Evolutionary conservation across 805 yeast species (phyloP).

Genomic region (Huiozyma naganishii): DNA sequence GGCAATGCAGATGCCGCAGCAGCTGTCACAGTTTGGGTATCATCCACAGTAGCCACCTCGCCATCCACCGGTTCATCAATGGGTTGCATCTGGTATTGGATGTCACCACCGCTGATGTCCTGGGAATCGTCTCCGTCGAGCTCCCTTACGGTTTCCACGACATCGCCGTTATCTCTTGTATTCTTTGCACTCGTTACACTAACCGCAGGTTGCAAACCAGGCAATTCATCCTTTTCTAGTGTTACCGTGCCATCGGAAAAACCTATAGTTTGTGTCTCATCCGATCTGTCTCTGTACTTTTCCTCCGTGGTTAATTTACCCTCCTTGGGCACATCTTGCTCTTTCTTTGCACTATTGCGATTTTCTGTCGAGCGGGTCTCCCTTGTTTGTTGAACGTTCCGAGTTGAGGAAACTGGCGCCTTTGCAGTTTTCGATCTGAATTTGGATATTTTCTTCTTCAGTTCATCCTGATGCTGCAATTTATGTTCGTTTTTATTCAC

Average conservation of each 20-base stretch:
- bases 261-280: too few species aligned
- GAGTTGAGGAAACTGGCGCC: neutral
- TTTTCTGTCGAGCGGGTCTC: neutral
- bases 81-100: neutral
- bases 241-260: neutral
- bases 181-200: constrained; percentile 10
- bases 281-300: too few species aligned
- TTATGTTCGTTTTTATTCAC: neutral
- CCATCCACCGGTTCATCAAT: neutral
- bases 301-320: neutral
- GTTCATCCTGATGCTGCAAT: constrained; percentile 2
- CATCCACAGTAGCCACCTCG: neutral
- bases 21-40: neutral
- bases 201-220: constrained; percentile 13
- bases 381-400: neutral
- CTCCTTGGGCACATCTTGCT: neutral
- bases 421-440: constrained; percentile 1
- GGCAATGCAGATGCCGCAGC: neutral
- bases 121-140: constrained; percentile 17
- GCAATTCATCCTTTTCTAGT: constrained; percentile 1
- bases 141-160: constrained; percentile 13
- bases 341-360: neutral
- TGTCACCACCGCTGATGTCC: constrained; percentile 7
- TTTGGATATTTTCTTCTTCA: constrained; percentile 6
- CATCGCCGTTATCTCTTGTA: constrained; percentile 3